Percentiles rank a stretch among this genome's conserved stretches.
These are phyloP conservation scores for Epichloe sp. DNA, from an alignment of 2,329 filamentous ascomycete genomes.

Conservation along the genomic window DNA sequence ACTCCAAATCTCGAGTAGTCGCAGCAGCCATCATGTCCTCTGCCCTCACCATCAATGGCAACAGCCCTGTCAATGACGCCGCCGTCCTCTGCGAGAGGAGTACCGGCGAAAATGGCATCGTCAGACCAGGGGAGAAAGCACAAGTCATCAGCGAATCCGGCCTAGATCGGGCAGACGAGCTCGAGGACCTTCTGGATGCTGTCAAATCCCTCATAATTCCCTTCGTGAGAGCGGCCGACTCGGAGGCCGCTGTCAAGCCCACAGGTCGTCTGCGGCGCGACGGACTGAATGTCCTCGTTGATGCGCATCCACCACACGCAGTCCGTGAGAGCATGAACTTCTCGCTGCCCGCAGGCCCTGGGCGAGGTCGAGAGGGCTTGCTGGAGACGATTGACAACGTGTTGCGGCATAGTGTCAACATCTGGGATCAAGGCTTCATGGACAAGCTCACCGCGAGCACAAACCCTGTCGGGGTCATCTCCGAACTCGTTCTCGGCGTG, in stretches of 20 bases:
- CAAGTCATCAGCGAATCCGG: background rate
- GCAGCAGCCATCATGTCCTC: too few species aligned
- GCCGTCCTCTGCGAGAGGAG: too few species aligned
- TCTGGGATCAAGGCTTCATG: conserved; percentile 94
- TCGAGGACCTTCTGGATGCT: conserved; percentile 2
- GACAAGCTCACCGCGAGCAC: conserved; percentile 90
- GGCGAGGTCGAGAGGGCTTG: conserved; percentile 58
- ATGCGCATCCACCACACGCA: background rate
- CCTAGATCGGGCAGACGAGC: conserved; percentile 1
- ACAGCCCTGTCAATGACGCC: too few species aligned
- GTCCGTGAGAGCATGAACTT: background rate
- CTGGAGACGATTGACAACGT: conserved; percentile 57
- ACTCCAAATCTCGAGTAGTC: too few species aligned
- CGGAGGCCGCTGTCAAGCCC: background rate
- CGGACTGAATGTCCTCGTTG: background rate
- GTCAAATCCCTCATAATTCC: conserved; percentile 2
- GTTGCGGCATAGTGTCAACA: conserved; percentile 81
- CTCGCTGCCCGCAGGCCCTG: conserved; percentile 38
- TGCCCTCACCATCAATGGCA: too few species aligned
- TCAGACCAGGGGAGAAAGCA: background rate
- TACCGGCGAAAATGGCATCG: too few species aligned
- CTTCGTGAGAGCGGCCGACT: conserved; percentile 1
- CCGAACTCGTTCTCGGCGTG: conserved; percentile 69
- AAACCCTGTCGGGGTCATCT: conserved; percentile 73
- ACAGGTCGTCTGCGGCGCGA: background rate